Evolutionary conservation across 2,329 filamentous ascomycete genomes (phyloP).

Genomic region (Sporothrix pseudoabietina): DNA sequence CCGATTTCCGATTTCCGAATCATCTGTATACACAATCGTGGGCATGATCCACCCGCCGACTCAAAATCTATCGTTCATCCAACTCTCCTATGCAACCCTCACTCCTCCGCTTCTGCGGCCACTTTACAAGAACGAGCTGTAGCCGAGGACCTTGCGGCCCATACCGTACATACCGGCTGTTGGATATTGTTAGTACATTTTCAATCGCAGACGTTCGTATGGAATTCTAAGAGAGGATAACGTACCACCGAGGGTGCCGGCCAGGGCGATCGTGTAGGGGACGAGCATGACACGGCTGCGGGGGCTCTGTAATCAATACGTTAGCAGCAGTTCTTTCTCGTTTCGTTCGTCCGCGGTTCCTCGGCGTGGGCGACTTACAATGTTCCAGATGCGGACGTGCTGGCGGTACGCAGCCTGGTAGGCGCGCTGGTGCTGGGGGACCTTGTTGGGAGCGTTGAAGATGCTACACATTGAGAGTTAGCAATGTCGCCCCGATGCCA

Average conservation of each 20-base stretch:
- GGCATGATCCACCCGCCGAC: slow-evolving; percentile 13
- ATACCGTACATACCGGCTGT: slow-evolving; percentile 69
- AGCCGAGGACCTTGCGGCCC: slow-evolving; percentile 70
- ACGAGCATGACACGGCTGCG: slow-evolving; percentile 66
- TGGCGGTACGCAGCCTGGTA: slow-evolving; percentile 73
- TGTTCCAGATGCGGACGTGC: slow-evolving; percentile 73
- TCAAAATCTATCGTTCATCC: slow-evolving; percentile 8
- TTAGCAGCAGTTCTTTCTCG: background rate
- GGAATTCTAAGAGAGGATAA: background rate
- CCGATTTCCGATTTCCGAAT: slow-evolving; percentile 11
- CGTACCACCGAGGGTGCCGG: slow-evolving; percentile 62
- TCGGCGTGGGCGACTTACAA: slow-evolving; percentile 60
- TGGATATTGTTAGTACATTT: background rate
- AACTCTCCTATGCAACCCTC: background rate
- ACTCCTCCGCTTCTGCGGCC: background rate
- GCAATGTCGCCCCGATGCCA: background rate
- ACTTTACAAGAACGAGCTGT: slow-evolving; percentile 71
- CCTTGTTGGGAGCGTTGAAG: slow-evolving; percentile 74
- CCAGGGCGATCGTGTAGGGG: slow-evolving; percentile 68
- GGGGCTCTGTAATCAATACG: slow-evolving; percentile 55
- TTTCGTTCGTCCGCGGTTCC: background rate
- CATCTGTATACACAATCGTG: slow-evolving; percentile 27
- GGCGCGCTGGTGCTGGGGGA: slow-evolving; percentile 71
- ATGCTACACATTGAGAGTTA: slow-evolving; percentile 46
- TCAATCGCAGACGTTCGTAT: slow-evolving; percentile 1